phyloP scores from a whole-genome alignment of 164 flowering plant genomes.

The grape (Vitis vinifera) region ASM3070453v1 NC_081809.1:1249001-1249500 shows the following conservation, averaged over 20 bases:
- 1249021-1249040: too few relatives aligned
- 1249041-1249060: too few relatives aligned
- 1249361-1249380: not conserved
- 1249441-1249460: too few relatives aligned
- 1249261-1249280: conserved; percentile 33
- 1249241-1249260: conserved; percentile 40
- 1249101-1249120: conserved; percentile 65
- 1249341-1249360: conserved; percentile 48
- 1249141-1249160: conserved; percentile 80
- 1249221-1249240: conserved; percentile 45
- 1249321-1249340: conserved; percentile 41
- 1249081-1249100: conserved; percentile 52
- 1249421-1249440: too few relatives aligned
- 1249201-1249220: conserved; percentile 51
- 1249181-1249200: conserved; percentile 45
- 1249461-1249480: not conserved
- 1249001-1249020: conserved; percentile 60
- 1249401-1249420: too few relatives aligned
- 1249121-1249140: conserved; percentile 62
- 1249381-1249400: too few relatives aligned
- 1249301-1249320: conserved; percentile 44
- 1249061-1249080: too few relatives aligned
- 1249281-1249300: conserved; percentile 58
- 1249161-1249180: conserved; percentile 49
- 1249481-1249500: not conserved